A percentile compares a stretch with the other conserved stretches of the same genome.
Evolutionary conservation across 192 early-diverging fungal genomes (phyloP).

Genomic region (Gigaspora rosea): DNA sequence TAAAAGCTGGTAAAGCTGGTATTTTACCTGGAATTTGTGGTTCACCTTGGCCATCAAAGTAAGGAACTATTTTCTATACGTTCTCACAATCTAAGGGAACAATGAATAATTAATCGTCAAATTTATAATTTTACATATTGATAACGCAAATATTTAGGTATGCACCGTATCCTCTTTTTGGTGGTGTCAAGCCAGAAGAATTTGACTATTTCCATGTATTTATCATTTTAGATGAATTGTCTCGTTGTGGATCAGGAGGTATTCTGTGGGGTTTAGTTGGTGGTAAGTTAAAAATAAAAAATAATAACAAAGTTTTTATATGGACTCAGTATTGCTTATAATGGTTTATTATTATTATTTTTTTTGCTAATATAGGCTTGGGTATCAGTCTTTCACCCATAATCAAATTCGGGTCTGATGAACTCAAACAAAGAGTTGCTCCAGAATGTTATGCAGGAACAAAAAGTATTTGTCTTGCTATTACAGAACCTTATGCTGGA

Average conservation of each 20-base stretch:
- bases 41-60: conserved; percentile 28
- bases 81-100: too few species aligned
- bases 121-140: neutral
- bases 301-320: too few species aligned
- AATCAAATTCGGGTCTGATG: conserved; percentile 67
- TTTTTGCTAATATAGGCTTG: conserved; percentile 41
- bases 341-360: neutral
- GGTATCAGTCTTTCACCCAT: conserved; percentile 78
- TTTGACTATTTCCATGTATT: too few species aligned
- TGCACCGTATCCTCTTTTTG: conserved; percentile 38
- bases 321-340: too few species aligned
- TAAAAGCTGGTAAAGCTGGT: conserved; percentile 74
- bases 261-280: too few species aligned
- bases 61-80: neutral
- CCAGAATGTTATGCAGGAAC: conserved; percentile 63
- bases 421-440: conserved; percentile 68
- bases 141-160: conserved; percentile 1
- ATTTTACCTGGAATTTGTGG: conserved; percentile 68
- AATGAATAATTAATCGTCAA: too few species aligned
- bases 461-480: conserved; percentile 80
- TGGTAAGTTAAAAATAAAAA: conserved; percentile 26
- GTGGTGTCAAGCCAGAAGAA: conserved; percentile 8
- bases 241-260: too few species aligned
- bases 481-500: conserved; percentile 75
- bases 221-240: too few species aligned